Base-by-base conservation (phyloP, 2,329 filamentous ascomycete species). In the Diplocarpon rosae region DNA sequence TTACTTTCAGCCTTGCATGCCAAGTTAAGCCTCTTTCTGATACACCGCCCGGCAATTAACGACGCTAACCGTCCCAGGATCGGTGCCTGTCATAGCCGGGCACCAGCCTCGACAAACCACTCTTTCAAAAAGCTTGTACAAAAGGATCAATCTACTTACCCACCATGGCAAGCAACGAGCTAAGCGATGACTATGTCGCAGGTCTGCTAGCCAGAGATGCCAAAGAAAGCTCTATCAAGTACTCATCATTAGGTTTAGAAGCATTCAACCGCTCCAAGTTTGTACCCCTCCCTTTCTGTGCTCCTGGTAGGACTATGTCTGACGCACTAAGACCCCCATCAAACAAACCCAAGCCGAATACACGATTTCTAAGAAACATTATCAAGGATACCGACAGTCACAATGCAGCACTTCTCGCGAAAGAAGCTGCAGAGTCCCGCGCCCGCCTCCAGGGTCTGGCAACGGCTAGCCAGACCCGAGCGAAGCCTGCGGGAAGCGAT, bases 361-460 rank as follows among this genome's bases (percentile, higher is more conserved):
- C 85, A 0, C 76, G 84, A 29, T 96, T 96, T 61, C 68, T 98
- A 34, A 80, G 80, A 46, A 83, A 92, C 57, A 85, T 96, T 45
- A 86, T 98, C 50, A 83, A 82, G 51, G 84, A 92, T 54, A 93
- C 87, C 8, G 84, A 93, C 56, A 83, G 66, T 43, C 90, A 98
- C 65, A 98, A 98, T 72, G 79, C 84, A 17, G 84, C 86, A 1
- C 70, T 96, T 27, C 76, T 87, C 14, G 85, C 84, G 1, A 93
- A 82, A 59, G 90, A 96, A 62, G 80, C 81, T 20, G 78, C 83
- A 38, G 89, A 96, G 53, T 80, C 87, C 0, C 73, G 73, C 49
- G 78, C 78, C 3, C 78, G 86, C 15, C 72, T 94, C 44, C 74
- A 75, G 52, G 69, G 72, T 44, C 65, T 89, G 35, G 72, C 76